Evolutionary conservation across 345 rosid species (phyloP), one percentile per base, ranked within the genome.

Genomic region (Gossypium mustelinum): DNA sequence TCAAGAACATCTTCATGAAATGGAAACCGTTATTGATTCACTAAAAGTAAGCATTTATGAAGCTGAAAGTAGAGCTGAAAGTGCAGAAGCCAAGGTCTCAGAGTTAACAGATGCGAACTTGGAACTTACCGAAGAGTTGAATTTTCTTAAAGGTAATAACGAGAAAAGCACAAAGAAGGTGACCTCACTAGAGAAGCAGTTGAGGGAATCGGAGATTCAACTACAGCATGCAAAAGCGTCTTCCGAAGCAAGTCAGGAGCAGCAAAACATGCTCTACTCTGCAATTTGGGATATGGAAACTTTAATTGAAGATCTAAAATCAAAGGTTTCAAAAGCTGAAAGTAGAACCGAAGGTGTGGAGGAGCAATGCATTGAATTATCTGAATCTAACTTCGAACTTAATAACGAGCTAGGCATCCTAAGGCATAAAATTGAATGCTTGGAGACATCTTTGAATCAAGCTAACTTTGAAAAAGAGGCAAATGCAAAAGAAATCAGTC

Each of bases 241-340:
- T 66, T 81, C 89, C 25, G 98, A 92, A 81, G 96, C 88, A 51
- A 84, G 90, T 81, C 98, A 89, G 80, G 99, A 95, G 82, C 97
- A 95, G 82, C 98, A 92, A 73, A 92, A 89, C 77, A 87, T 89
- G 99, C 72, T 95, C 77, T 95, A 95, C 74, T 80, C 97, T 70
- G 99, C 99, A 60, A 95, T 95, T 76, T 95, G 98, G 99, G 99
- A 95, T 79, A 95, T 95, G 99, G 99, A 95, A 80, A 93, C 90
- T 2, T 82, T 95, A 69, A 92, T 95, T 48, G 98, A 92, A 77
- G 99, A 95, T 80, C 83, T 92, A 60, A 95, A 91, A 64, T 92
- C 97, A 13, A 95, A 95, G 83, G 97, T 89, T 51, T 84, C 94
- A n/a, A 92, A 82, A 84, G 96, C 97, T 47, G 99, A 94, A 79